These are phyloP conservation scores for Penicillium paxilli DNA, from an alignment of 495 filamentous ascomycete genomes.

Conservation along the genomic window DNA sequence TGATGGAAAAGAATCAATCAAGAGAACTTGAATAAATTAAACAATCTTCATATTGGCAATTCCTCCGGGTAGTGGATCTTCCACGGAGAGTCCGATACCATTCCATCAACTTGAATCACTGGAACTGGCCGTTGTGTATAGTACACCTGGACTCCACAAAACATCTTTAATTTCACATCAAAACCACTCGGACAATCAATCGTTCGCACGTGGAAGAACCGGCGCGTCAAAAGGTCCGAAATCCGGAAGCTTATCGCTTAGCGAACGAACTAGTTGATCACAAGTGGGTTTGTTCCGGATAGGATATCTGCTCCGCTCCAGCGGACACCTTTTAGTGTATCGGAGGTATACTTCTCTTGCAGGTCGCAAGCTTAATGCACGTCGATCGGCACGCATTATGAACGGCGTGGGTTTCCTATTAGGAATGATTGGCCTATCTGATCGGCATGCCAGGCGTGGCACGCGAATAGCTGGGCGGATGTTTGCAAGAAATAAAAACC, in stretches of 20 bases:
- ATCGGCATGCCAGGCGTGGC: neutral
- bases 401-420: slow-evolving; percentile 13
- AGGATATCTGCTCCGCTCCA: neutral
- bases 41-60: neutral
- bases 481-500: slow-evolving; percentile 7
- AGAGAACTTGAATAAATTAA: neutral
- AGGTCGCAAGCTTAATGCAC: neutral
- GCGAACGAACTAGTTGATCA: neutral
- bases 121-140: too few species aligned
- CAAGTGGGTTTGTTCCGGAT: neutral
- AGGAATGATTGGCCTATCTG: slow-evolving; percentile 12
- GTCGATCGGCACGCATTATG: slow-evolving; percentile 7
- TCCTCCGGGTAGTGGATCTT: neutral
- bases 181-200: neutral
- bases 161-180: neutral
- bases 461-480: neutral
- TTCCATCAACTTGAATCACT: too few species aligned
- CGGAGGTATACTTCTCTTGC: neutral
- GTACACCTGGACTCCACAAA: neutral
- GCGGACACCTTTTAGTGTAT: too few species aligned
- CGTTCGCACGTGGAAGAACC: neutral
- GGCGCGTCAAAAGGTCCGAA: neutral
- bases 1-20: neutral
- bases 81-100: too few species aligned
- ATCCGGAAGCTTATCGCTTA: neutral